phyloP scores from a whole-genome alignment of 805 yeast genomes.

The Pichia kluyveri region DNA sequence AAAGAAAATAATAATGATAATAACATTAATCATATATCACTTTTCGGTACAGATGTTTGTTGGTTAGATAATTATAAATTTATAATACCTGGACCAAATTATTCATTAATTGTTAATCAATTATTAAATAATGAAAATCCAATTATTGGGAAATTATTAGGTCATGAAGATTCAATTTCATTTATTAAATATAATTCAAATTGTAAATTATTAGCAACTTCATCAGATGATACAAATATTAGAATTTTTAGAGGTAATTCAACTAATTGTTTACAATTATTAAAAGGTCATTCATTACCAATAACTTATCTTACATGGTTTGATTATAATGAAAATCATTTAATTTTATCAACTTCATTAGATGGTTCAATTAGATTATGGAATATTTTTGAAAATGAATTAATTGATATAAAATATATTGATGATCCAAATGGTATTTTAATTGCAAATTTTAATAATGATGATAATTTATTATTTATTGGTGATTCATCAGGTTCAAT shows the following conservation, averaged over 20 bases:
- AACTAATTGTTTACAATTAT: conserved; percentile 38
- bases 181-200: conserved; percentile 43
- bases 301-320: conserved; percentile 52
- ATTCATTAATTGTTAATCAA: conserved; percentile 48
- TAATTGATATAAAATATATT: conserved; percentile 27
- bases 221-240: conserved; percentile 68
- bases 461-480: background rate
- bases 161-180: conserved; percentile 58
- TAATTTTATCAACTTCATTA: conserved; percentile 47
- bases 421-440: conserved; percentile 48
- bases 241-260: conserved; percentile 70
- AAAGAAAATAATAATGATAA: conserved; percentile 2
- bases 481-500: conserved; percentile 62
- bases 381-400: conserved; percentile 42
- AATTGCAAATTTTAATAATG: conserved; percentile 26
- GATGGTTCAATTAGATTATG: conserved; percentile 67
- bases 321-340: conserved; percentile 18
- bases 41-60: conserved; percentile 46
- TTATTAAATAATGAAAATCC: conserved; percentile 21
- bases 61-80: conserved; percentile 69
- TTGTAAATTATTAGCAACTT: conserved; percentile 53
- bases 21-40: no score
- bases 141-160: conserved; percentile 46
- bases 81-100: conserved; percentile 56
- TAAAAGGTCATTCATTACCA: conserved; percentile 50